Evolutionary conservation across 805 yeast genomes (phyloP).

Genomic region (Cyberlindnera mississippiensis): DNA sequence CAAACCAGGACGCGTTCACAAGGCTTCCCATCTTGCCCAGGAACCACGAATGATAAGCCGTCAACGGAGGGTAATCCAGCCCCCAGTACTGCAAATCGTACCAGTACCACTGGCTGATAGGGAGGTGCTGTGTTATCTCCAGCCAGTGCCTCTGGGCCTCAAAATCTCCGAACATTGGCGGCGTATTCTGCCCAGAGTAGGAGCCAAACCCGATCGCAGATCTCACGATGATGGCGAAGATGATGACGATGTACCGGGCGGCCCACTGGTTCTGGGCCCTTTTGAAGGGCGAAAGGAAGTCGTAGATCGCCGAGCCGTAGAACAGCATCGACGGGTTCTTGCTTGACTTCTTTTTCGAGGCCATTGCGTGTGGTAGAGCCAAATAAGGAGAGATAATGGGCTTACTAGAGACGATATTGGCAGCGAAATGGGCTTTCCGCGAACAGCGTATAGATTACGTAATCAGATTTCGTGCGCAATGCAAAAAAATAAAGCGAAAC

Average conservation of each 20-base stretch:
- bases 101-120: slow-evolving; percentile 78
- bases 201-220: slow-evolving; percentile 87
- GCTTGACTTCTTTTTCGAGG: slow-evolving; percentile 1
- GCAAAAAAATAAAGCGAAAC: slow-evolving; percentile 12
- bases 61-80: slow-evolving; percentile 92
- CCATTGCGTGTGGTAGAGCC: slow-evolving; percentile 1
- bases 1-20: slow-evolving; percentile 73
- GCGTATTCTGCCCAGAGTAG: slow-evolving; percentile 65
- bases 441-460: neutral
- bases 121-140: slow-evolving; percentile 79
- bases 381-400: no score
- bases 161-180: slow-evolving; percentile 91
- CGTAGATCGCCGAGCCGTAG: slow-evolving; percentile 66
- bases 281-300: slow-evolving; percentile 72
- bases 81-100: slow-evolving; percentile 95
- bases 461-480: neutral
- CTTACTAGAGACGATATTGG: no score
- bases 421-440: no score
- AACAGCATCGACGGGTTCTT: slow-evolving; percentile 33
- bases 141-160: slow-evolving; percentile 99
- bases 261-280: slow-evolving; percentile 89
- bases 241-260: slow-evolving; percentile 69
- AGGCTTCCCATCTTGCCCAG: slow-evolving; percentile 69
- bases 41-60: slow-evolving; percentile 88
- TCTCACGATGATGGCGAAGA: slow-evolving; percentile 71